Evolutionary conservation across 73 alveolate genomes (phyloP).

Genomic region (Durusdinium trenchii): DNA sequence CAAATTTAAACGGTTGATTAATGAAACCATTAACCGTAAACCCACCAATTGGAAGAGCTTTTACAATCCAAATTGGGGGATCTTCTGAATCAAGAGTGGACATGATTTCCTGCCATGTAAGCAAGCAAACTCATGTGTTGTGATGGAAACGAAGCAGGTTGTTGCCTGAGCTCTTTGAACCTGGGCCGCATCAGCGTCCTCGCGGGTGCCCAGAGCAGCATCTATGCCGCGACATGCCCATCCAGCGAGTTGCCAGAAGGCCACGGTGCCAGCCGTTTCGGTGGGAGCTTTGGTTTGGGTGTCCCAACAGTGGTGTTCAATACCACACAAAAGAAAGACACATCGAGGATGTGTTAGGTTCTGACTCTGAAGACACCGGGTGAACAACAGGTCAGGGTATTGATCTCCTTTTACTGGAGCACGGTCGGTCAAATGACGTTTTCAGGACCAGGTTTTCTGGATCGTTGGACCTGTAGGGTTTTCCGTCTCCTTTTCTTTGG

Average conservation of each 20-base stretch:
- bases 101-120: not conserved
- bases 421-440: too few relatives aligned
- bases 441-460: too few relatives aligned
- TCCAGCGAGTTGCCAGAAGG: not conserved
- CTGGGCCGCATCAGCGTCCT: constrained; percentile 25
- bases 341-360: too few relatives aligned
- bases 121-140: not conserved
- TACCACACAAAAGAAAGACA: too few relatives aligned
- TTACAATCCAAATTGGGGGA: not conserved
- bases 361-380: too few relatives aligned
- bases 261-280: not conserved
- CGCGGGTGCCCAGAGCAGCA: constrained; percentile 76
- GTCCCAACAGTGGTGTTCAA: not conserved
- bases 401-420: too few relatives aligned
- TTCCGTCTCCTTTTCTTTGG: too few relatives aligned
- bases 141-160: too few relatives aligned
- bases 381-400: too few relatives aligned
- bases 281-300: not conserved
- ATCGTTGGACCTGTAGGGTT: too few relatives aligned
- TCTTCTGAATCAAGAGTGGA: not conserved
- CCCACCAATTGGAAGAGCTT: not conserved
- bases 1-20: too few relatives aligned
- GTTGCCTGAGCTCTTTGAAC: not conserved
- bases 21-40: not conserved
- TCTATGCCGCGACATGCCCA: constrained; percentile 50